phyloP scores from a whole-genome alignment of 1,284 basidiomycete genomes.

The Naganishia sp. region DNA sequence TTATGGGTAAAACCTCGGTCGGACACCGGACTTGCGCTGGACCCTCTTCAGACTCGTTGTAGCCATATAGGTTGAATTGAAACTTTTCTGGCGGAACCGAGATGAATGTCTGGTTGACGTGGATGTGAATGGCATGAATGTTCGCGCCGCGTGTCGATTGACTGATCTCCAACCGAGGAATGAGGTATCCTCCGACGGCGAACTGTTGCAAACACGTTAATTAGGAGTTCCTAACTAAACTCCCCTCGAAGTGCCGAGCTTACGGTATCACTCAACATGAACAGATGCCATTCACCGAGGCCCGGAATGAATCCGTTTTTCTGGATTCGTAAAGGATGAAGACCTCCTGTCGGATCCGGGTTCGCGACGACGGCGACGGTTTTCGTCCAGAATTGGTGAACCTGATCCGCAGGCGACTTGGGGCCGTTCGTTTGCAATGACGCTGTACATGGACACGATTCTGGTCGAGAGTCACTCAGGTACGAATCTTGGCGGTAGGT shows the following conservation, averaged over 20 bases:
- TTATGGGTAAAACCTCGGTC: background rate
- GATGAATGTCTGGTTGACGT: conserved; percentile 2
- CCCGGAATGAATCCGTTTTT: conserved; percentile 1
- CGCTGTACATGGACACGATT: background rate
- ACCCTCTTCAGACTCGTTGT: background rate
- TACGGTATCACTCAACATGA: conserved; percentile 10
- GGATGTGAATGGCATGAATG: conserved; percentile 10
- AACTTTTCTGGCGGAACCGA: conserved; percentile 1
- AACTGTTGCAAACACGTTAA: conserved; percentile 5
- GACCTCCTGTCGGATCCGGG: background rate
- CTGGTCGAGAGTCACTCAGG: background rate
- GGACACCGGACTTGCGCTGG: background rate
- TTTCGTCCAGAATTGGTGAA: conserved; percentile 4
- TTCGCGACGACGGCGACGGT: conserved; percentile 1
- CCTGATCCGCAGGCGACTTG: background rate
- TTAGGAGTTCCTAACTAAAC: too few relatives aligned
- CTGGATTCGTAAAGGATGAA: background rate
- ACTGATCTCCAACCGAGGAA: conserved; percentile 13
- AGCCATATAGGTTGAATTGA: conserved; percentile 11
- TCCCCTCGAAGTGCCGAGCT: background rate
- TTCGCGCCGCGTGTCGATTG: background rate
- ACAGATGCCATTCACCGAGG: background rate
- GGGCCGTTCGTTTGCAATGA: background rate
- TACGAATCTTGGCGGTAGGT: background rate
- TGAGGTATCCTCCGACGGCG: conserved; percentile 13